phyloP scores from a whole-genome alignment of 2,329 filamentous ascomycete genomes.

The Fusarium denticulatum region DNA sequence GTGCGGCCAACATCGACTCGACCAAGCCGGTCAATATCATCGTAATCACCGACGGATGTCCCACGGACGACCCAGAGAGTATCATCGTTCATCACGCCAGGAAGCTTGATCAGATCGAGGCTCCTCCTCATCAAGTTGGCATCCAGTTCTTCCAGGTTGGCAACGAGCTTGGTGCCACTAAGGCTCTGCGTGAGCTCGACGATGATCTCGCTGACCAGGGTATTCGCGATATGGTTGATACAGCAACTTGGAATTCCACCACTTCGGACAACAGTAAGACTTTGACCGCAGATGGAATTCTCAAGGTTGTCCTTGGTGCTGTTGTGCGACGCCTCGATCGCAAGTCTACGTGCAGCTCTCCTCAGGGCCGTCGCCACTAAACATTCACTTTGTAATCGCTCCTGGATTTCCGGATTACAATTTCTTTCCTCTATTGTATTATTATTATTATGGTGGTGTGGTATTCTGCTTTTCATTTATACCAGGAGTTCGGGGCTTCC shows the following conservation, averaged over 20 bases:
- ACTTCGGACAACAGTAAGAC: conserved; percentile 50
- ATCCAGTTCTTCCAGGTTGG: conserved; percentile 98
- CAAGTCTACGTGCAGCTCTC: conserved; percentile 27
- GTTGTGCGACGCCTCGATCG: conserved; percentile 65
- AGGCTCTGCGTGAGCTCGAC: conserved; percentile 77
- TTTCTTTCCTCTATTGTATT: conserved; percentile 1
- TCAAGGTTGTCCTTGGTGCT: conserved; percentile 84
- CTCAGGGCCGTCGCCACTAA: conserved; percentile 14
- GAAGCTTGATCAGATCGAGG: conserved; percentile 75
- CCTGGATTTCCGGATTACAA: background rate
- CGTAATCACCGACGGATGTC: conserved; percentile 87
- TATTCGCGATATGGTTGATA: conserved; percentile 91
- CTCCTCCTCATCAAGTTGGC: conserved; percentile 83
- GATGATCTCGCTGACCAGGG: conserved; percentile 68
- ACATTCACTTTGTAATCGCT: background rate
- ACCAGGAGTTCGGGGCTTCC: conserved; percentile 13
- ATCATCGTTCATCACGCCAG: conserved; percentile 74
- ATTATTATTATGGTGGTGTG: background rate
- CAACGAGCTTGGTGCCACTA: conserved; percentile 70
- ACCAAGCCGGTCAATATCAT: conserved; percentile 90
- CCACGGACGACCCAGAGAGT: conserved; percentile 80
- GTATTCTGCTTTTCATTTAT: conserved; percentile 16
- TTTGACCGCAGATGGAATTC: conserved; percentile 75
- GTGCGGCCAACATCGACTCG: conserved; percentile 50
- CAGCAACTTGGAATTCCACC: conserved; percentile 75